A percentile compares a stretch with the other conserved stretches of the same genome.
phyloP scores from a whole-genome alignment of 176 grass and related monocot species.

The Rhipidocladum racemiflorum region DNA sequence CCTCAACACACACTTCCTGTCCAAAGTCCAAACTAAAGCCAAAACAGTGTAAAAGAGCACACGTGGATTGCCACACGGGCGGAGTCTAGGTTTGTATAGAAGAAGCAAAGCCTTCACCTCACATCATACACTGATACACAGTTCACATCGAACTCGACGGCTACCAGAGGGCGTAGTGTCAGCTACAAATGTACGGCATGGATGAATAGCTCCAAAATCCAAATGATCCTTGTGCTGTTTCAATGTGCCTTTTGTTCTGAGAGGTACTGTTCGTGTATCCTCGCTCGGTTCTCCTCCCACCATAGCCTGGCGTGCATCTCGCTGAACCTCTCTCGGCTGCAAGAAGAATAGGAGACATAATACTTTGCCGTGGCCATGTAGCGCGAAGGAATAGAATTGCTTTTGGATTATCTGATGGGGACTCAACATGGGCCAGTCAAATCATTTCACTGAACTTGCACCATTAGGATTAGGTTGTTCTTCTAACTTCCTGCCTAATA shows the following conservation, averaged over 20 bases:
- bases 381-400: not conserved
- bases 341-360: not conserved
- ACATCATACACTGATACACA: not conserved
- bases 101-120: constrained; percentile 1
- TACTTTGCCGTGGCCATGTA: not conserved
- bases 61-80: not conserved
- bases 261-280: constrained; percentile 96
- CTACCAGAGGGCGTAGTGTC: constrained; percentile 11
- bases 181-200: constrained; percentile 43
- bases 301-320: constrained; percentile 92
- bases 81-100: constrained; percentile 19
- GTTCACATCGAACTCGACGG: not conserved
- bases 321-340: constrained; percentile 90
- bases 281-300: constrained; percentile 92
- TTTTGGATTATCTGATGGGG: not conserved
- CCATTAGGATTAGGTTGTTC: not conserved
- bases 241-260: constrained; percentile 24
- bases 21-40: constrained; percentile 10
- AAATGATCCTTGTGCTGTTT: not conserved
- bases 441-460: not conserved
- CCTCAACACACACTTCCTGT: constrained; percentile 22
- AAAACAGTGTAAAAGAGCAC: not conserved
- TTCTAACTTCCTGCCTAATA: not conserved
- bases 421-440: not conserved
- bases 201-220: constrained; percentile 15